phyloP scores from a whole-genome alignment of 148 eudicot genomes.

The Amaranthus cruentus region DNA sequence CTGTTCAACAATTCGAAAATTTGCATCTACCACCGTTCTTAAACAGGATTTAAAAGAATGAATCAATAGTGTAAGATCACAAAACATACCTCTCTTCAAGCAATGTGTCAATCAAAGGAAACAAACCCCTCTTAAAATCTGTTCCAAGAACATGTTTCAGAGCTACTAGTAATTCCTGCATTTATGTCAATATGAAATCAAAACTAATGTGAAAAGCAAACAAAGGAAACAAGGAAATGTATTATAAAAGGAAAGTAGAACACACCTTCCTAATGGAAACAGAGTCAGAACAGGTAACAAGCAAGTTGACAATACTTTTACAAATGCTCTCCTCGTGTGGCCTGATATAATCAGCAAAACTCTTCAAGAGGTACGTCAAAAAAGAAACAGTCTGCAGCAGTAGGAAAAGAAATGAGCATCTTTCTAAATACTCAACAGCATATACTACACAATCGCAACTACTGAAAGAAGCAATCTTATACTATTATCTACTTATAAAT shows the following conservation, averaged over 20 bases:
- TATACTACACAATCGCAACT: not conserved
- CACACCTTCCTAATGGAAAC: slow-evolving; percentile 87
- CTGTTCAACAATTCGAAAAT: too few species aligned
- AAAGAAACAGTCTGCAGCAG: slow-evolving; percentile 89
- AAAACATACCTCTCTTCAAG: slow-evolving; percentile 82
- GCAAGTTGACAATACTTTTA: slow-evolving; percentile 94
- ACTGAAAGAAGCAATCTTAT: not conserved
- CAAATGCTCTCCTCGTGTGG: slow-evolving; percentile 98
- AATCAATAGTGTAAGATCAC: not conserved
- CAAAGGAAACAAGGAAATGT: not conserved
- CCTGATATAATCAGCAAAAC: slow-evolving; percentile 84
- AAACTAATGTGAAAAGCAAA: slow-evolving; percentile 6
- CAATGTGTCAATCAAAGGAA: slow-evolving; percentile 89
- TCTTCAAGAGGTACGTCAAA: slow-evolving; percentile 90
- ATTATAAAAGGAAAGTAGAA: not conserved
- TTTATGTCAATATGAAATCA: not conserved
- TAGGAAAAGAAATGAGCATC: slow-evolving; percentile 11
- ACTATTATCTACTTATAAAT: not conserved
- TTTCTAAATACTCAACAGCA: not conserved
- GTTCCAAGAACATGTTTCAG: slow-evolving; percentile 95
- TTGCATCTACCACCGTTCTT: too few species aligned
- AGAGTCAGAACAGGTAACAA: slow-evolving; percentile 95
- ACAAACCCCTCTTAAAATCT: slow-evolving; percentile 91
- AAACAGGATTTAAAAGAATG: not conserved
- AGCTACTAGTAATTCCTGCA: slow-evolving; percentile 85